Base-by-base conservation (phyloP, 768 basidiomycete species). In the Pisolithus microcarpus region DNA sequence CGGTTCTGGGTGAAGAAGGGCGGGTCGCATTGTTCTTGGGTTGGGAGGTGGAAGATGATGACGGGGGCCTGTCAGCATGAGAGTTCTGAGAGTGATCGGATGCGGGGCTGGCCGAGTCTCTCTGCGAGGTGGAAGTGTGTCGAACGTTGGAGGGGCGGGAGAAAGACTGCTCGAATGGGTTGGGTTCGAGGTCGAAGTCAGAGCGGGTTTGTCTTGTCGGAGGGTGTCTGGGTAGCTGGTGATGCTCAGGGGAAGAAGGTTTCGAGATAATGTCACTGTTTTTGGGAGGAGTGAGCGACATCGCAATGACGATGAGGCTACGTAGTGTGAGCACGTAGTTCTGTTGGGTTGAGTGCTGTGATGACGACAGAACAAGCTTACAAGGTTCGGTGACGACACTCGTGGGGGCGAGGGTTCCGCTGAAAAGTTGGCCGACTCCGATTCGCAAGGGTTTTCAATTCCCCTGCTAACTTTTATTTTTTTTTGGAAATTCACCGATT, bases 91-190 rank as follows among this genome's bases (percentile, higher is more conserved):
- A 66, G 36, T 70, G 66, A 31, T 68, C 68, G 18, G 73, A 66
- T n/a, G 50, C 61, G 5, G 57, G 59, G 26, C 67, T 64, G 44
- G 61, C 61, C 1, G 67, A 65, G 43, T 68, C 64, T 43, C 67
- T 61, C 45, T 64, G 67, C 46, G 66, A 57, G 19, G 65, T 62
- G 36, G 67, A 68, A 7, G 70, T 61, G 49, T 73, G 72, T 58
- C 76, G 73, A 53, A 80, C 71, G 53, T 81, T 80, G 19, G 78
- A 76, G 26, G 77, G 75, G 28, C 75, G 61, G 34, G 85, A 84
- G 66, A 98, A 98, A 49, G 90, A 93, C 69, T 92, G 89, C 64
- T 99, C 95, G 63, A 96, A 96, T 0, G 93, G 92, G 64, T 95
- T 95, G 1, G 86, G 87, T 62, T 95, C 92, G 34, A 87, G 77